Percentiles rank a stretch among this genome's conserved stretches.
Conservation (phyloP, 1,284 basidiomycete genomes). For the Xerocomus amazonicus region DNA sequence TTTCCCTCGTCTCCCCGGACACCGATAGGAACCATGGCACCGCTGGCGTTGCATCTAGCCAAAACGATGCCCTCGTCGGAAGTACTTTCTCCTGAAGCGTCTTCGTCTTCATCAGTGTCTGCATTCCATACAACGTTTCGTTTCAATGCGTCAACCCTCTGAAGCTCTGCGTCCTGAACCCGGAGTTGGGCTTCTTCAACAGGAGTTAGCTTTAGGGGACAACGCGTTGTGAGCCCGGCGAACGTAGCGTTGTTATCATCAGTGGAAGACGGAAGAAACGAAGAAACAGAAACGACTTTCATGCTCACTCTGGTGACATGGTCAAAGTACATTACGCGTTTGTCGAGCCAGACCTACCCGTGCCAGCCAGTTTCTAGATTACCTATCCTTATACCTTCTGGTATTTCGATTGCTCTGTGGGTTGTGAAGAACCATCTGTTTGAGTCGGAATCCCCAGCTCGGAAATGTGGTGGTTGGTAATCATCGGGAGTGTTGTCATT, state of each 20-base stretch:
- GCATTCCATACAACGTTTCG: conserved; percentile 49
- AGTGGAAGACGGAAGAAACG: conserved; percentile 61
- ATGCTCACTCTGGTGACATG: conserved; percentile 54
- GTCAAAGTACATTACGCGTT: conserved; percentile 6
- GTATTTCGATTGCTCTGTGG: conserved; percentile 60
- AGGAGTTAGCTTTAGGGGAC: conserved; percentile 45
- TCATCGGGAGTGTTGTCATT: conserved; percentile 68
- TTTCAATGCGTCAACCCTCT: conserved; percentile 43
- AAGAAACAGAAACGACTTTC: conserved; percentile 66
- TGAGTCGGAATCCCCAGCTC: conserved; percentile 58
- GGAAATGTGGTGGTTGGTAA: conserved; percentile 75
- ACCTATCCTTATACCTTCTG: conserved; percentile 68
- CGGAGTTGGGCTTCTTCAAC: conserved; percentile 52
- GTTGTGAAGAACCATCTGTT: conserved; percentile 78
- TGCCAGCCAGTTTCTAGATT: conserved; percentile 68
- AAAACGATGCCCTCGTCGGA: conserved; percentile 42
- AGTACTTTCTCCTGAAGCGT: conserved; percentile 50
- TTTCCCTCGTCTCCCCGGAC: conserved; percentile 44
- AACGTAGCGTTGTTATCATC: conserved; percentile 59
- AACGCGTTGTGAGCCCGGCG: conserved; percentile 44
- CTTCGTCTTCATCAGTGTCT: conserved; percentile 50
- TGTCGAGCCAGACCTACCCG: conserved; percentile 41
- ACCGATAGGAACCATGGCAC: conserved; percentile 42
- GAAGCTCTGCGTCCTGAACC: conserved; percentile 52
- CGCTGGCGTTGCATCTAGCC: conserved; percentile 19